Evolutionary conservation across 2,329 filamentous ascomycete genomes (phyloP).

Genomic region (Phoma sp.): DNA sequence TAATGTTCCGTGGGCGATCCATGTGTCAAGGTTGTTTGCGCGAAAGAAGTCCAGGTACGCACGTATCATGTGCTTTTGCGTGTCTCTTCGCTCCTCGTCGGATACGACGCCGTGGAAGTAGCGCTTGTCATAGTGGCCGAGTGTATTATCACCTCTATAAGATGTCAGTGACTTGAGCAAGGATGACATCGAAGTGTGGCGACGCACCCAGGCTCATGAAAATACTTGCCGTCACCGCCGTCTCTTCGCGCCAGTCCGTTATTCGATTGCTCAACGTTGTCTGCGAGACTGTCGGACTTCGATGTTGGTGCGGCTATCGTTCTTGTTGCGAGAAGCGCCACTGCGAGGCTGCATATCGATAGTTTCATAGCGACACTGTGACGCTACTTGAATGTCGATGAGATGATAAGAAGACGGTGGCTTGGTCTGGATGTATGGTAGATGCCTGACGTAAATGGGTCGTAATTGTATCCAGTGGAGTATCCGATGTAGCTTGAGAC

Average conservation of each 20-base stretch:
- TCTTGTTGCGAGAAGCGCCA: conserved; percentile 25
- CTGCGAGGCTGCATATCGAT: conserved; percentile 28
- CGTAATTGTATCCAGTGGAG: background rate
- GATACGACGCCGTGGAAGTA: conserved; percentile 69
- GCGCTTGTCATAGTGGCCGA: conserved; percentile 76
- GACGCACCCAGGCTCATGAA: conserved; percentile 48
- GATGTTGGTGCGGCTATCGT: conserved; percentile 30
- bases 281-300: background rate
- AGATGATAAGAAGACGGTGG: conserved; percentile 7
- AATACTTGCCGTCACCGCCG: conserved; percentile 43
- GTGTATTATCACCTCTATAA: conserved; percentile 54
- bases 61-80: conserved; percentile 72
- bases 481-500: background rate
- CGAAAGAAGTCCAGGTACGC: conserved; percentile 74
- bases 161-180: conserved; percentile 17
- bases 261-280: background rate
- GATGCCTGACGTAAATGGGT: background rate
- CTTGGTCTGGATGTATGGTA: background rate
- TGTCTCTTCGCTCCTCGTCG: conserved; percentile 70
- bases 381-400: conserved; percentile 6
- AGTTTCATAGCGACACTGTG: conserved; percentile 32
- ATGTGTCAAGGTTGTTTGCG: conserved; percentile 73
- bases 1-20: conserved; percentile 84
- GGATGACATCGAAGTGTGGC: background rate
- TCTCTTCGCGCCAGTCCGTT: conserved; percentile 11